Evolutionary conservation across 148 eudicot species (phyloP), one percentile per base, ranked within the genome.

Genomic region (Spergularia marina): DNA sequence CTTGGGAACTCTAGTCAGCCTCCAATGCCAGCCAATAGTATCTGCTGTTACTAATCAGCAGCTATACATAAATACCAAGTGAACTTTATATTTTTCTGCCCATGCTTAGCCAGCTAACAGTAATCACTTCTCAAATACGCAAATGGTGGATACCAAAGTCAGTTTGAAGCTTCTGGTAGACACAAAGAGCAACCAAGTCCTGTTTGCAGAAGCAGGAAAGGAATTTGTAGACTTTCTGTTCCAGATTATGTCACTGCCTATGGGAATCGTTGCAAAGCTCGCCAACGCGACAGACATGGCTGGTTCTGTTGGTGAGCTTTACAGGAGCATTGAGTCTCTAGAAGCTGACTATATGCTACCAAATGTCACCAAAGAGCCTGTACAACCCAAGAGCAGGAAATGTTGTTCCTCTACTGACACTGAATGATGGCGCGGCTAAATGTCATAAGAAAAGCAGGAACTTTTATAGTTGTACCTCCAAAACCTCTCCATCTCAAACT

Each of bases 211-310:
- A 65, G 78, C 83, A 13, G 68, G 63, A 2, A 79, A 76, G 7
- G 81, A 83, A 13, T 83, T 83, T 14, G 83, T 83, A 0, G 83
- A 83, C 36, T 83, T 83, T 71, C 73, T 83, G 12, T 74, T 83
- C 53, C 16, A 65, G 44, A 67, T 83, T 8, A 40, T 83, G 34
- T 49, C 78, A 1, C 10, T 83, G 20, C 86, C 86, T 0, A 34
- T 80, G 15, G 78, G 63, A 2, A 74, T 79, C 4, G 76, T 80
- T 7, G 54, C 44, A 4, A 52, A 73, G 15, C 62, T 83, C 20
- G 53, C 70, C 11, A 57, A 12, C 0, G 12, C 44, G 10, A 8
- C 73, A 21, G 39, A 34, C 21, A 70, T 58, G 73, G 59, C 52
- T 15, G 81, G 86, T 4, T 54, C 76, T 64, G 18, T 76, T 0